Percentiles rank a stretch among this genome's conserved stretches.
phyloP scores from a whole-genome alignment of 106 monocot species.

The Apostasia ramifera region DNA sequence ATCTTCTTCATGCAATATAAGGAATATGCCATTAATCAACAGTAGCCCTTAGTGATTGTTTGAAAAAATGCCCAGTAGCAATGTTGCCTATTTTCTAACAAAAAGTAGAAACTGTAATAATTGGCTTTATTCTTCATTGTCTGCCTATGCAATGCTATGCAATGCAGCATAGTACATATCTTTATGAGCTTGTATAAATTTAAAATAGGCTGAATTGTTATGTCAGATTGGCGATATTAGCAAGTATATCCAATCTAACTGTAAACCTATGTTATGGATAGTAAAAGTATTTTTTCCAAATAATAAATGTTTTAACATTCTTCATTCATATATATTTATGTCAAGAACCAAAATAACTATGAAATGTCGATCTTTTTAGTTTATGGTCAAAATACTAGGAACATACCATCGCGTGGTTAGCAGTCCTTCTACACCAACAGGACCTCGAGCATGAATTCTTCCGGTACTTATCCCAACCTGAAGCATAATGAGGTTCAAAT shows the following conservation, averaged over 20 bases:
- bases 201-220: background rate
- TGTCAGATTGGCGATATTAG: background rate
- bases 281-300: too few relatives aligned
- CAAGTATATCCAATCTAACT: background rate
- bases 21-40: background rate
- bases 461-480: conserved; percentile 97
- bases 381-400: background rate
- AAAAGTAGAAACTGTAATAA: too few relatives aligned
- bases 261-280: background rate
- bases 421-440: conserved; percentile 92
- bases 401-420: conserved; percentile 77
- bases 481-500: background rate
- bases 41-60: too few relatives aligned
- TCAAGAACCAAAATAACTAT: background rate
- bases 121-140: too few relatives aligned
- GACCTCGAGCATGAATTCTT: conserved; percentile 94
- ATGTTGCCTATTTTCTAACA: too few relatives aligned
- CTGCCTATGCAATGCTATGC: background rate
- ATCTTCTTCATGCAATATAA: background rate
- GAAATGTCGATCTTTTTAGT: background rate
- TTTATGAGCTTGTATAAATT: background rate
- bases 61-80: too few relatives aligned
- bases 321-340: background rate
- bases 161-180: background rate
- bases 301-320: too few relatives aligned